Evolutionary conservation across 2,329 filamentous ascomycete genomes (phyloP).

Genomic region (Penicillium sp.): DNA sequence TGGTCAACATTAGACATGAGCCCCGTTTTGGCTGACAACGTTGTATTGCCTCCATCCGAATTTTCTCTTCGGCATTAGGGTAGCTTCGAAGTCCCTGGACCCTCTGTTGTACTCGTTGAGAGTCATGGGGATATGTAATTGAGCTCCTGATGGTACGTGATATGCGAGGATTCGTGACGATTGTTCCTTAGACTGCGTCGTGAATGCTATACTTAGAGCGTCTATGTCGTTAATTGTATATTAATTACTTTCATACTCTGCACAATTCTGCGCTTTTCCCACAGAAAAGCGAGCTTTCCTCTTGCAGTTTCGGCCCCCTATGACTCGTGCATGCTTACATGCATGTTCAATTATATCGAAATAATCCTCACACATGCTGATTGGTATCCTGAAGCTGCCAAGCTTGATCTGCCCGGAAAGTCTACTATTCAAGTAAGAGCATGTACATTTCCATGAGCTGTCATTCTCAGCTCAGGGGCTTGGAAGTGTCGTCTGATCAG

Average conservation of each 20-base stretch:
- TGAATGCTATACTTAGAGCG: background rate
- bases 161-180: background rate
- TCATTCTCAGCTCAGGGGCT: background rate
- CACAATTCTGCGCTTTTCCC: background rate
- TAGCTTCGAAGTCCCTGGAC: background rate
- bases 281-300: background rate
- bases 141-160: background rate
- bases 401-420: background rate
- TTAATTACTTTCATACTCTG: background rate
- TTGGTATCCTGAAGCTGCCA: background rate
- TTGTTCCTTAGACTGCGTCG: background rate
- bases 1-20: background rate
- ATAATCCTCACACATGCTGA: no score
- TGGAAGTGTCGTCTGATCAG: background rate
- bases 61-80: background rate
- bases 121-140: background rate
- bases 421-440: background rate
- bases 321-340: background rate
- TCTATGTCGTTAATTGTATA: background rate
- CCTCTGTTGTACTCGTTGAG: background rate
- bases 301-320: background rate
- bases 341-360: background rate
- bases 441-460: background rate
- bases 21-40: background rate
- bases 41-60: background rate